Evolutionary conservation across 345 rosid genomes (phyloP).

Genomic region (Eucalyptus erythrocorys): DNA sequence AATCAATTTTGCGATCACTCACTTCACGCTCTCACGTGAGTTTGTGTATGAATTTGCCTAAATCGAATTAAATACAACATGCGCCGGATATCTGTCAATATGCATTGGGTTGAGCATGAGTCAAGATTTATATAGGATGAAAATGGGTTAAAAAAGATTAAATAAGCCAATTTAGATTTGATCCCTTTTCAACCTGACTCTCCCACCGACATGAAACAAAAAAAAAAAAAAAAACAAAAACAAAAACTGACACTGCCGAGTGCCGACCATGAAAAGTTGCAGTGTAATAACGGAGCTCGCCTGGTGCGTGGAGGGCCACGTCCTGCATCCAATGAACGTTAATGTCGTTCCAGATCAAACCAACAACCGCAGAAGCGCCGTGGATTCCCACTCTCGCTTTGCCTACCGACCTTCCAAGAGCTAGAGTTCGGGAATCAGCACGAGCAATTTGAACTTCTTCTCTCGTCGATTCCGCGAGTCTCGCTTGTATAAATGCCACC

Average conservation of each 20-base stretch:
- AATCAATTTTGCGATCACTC: fast-evolving
- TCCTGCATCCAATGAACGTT: background rate
- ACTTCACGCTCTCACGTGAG: fast-evolving
- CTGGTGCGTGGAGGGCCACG: background rate
- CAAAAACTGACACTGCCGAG: too few relatives aligned
- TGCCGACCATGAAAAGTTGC: too few relatives aligned
- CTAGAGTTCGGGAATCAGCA: background rate
- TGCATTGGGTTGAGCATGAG: fast-evolving
- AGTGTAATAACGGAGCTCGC: background rate
- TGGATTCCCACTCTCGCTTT: background rate
- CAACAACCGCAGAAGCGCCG: background rate
- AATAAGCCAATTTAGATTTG: background rate
- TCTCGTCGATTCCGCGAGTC: background rate
- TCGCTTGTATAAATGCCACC: background rate
- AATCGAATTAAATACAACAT: too few relatives aligned
- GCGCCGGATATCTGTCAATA: background rate
- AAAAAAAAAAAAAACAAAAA: too few relatives aligned
- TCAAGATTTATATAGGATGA: too few relatives aligned
- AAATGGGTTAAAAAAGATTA: background rate
- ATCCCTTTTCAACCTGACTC: background rate
- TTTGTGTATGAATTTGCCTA: background rate
- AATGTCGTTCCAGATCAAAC: background rate
- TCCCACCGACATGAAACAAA: too few relatives aligned
- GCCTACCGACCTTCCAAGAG: background rate
- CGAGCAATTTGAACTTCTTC: background rate